A percentile compares a stretch with the other conserved stretches of the same genome.
phyloP scores from a whole-genome alignment of 495 filamentous ascomycete species.

The Xeromyces bisporus region DNA sequence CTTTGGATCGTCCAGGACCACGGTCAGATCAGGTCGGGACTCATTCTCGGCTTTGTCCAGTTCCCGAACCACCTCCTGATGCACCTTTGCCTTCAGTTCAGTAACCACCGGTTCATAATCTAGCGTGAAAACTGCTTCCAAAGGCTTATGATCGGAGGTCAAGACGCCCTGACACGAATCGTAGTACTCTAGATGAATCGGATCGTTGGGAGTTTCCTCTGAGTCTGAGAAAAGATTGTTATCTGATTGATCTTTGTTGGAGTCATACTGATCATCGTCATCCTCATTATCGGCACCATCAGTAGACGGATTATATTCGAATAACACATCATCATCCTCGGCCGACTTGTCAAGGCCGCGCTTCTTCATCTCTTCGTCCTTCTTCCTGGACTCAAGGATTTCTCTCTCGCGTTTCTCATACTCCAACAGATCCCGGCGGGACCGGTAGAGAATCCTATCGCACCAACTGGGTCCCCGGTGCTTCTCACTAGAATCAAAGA shows the following conservation, averaged over 20 bases:
- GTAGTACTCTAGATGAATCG: conserved; percentile 57
- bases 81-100: conserved; percentile 62
- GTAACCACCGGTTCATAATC: conserved; percentile 73
- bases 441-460: conserved; percentile 83
- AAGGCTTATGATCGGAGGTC: conserved; percentile 91
- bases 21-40: conserved; percentile 62
- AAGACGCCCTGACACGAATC: conserved; percentile 72
- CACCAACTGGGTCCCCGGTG: conserved; percentile 89
- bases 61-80: conserved; percentile 74
- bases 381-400: conserved; percentile 46
- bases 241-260: conserved; percentile 12
- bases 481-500: conserved; percentile 93
- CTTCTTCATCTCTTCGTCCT: conserved; percentile 71
- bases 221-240: conserved; percentile 8
- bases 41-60: conserved; percentile 91
- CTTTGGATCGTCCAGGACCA: conserved; percentile 54
- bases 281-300: conserved; percentile 38
- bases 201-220: conserved; percentile 13
- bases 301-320: conserved; percentile 65
- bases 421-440: conserved; percentile 48
- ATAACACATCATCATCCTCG: conserved; percentile 71
- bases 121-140: conserved; percentile 63
- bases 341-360: conserved; percentile 56
- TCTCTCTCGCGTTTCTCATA: conserved; percentile 53
- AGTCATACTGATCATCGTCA: conserved; percentile 34